Base-by-base conservation (phyloP, 176 grass and related monocot species). In the Aegilops speltoides region DNA sequence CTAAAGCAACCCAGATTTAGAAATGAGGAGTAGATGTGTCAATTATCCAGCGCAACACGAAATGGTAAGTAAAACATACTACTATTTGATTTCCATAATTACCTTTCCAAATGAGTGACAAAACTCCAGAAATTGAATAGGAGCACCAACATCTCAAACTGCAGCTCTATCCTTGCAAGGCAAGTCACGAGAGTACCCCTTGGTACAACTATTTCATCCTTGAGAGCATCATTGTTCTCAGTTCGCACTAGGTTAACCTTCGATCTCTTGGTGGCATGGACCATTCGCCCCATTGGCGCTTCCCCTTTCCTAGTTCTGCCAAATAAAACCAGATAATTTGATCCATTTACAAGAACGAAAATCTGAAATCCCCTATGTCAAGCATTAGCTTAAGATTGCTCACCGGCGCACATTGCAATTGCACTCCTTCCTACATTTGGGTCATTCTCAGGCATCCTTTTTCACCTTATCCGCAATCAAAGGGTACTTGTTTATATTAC, bases 361-460 rank as follows among this genome's bases (percentile, higher is more conserved):
- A 25, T 34, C 10, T 38, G 43, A 6, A 32, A 78, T 23, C 80
- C 20, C 12, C 19, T 40, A 20, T 10, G 1, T 5, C 1, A 70
- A 70, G 19, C 68, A 73, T 26, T n/a, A 84, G 10, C 10, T 66
- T 78, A 40, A 40, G 20, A 83, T 11, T 64, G 77, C 90, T 88
- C 66, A 98, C 88, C 85, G 89, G 91, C 90, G 94, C 26, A 88
- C 72, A 50, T 88, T 95, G 66, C 93, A 95, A 74, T 94, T 92
- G 87, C 88, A 95, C 20, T 89, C 79, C 13, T 86, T 90, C 28
- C 88, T 89, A 73, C 91, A 95, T 84, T 89, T 89, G 41, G 96
- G 96, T 68, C 90, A 95, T 37, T 45, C 92, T 88, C 90, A 98
- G 7, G 32, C 56, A 41, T 86, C 70, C 37, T 82, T 60, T n/a